Evolutionary conservation across 495 filamentous ascomycete genomes (phyloP).

Genomic region (Lepidopterella palustris): DNA sequence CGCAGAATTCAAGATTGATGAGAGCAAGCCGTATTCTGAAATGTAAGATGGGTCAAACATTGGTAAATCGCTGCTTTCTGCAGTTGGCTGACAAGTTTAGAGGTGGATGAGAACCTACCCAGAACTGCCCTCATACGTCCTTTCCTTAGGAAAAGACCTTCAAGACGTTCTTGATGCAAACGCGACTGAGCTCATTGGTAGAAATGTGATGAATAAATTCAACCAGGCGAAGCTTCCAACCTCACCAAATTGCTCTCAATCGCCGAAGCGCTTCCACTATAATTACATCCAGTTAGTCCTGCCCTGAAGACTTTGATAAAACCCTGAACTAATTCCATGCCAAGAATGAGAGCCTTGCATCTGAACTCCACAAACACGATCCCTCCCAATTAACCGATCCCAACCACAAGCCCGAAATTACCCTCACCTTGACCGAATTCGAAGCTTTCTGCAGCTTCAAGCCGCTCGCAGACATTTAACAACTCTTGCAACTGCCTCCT

Average conservation of each 20-base stretch:
- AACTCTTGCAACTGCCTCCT: conserved; percentile 51
- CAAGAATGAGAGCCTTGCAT: conserved; percentile 53
- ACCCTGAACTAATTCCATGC: neutral
- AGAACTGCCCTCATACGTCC: conserved; percentile 56
- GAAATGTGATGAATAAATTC: conserved; percentile 55
- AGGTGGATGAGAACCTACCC: conserved; percentile 85
- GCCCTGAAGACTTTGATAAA: neutral
- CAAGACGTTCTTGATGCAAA: conserved; percentile 59
- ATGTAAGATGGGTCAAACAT: conserved; percentile 21
- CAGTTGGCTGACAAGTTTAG: conserved; percentile 29
- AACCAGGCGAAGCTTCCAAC: conserved; percentile 56
- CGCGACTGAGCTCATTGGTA: conserved; percentile 57
- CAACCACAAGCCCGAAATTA: conserved; percentile 83
- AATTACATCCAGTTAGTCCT: conserved; percentile 59
- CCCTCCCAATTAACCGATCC: conserved; percentile 60
- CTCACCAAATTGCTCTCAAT: conserved; percentile 77
- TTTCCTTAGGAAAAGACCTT: conserved; percentile 57
- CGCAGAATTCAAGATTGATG: conserved; percentile 64
- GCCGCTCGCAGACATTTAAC: conserved; percentile 52
- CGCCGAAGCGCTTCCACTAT: conserved; percentile 70
- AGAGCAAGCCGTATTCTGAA: conserved; percentile 61
- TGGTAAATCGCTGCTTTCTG: neutral
- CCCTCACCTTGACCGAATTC: conserved; percentile 66
- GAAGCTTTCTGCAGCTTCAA: conserved; percentile 77
- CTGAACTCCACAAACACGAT: conserved; percentile 55